phyloP scores from a whole-genome alignment of 176 grass and related monocot genomes.

The Carex kokanica region DNA sequence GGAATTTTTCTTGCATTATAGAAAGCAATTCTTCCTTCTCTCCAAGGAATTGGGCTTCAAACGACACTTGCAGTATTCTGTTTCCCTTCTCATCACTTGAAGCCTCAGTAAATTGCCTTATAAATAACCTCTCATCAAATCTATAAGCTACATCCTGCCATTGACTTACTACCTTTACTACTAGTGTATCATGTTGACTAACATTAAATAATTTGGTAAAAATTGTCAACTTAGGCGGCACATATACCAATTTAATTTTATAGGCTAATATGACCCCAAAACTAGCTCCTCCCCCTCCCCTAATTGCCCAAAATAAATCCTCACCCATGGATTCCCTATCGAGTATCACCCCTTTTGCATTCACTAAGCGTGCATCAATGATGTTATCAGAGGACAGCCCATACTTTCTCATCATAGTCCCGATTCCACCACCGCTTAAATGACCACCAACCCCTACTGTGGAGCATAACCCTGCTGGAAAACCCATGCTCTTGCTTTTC shows the following conservation, averaged over 20 bases:
- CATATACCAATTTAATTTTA: slow-evolving; percentile 30
- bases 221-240: slow-evolving; percentile 26
- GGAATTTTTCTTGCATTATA: slow-evolving; percentile 17
- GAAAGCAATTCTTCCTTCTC: slow-evolving; percentile 23
- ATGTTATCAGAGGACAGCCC: slow-evolving; percentile 30
- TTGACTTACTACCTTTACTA: slow-evolving; percentile 15
- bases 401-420: slow-evolving; percentile 37
- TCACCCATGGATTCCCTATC: slow-evolving; percentile 37
- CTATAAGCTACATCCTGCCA: slow-evolving; percentile 34
- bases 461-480: slow-evolving; percentile 28
- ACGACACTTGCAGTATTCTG: slow-evolving; percentile 18
- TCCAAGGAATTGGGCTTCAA: slow-evolving; percentile 31
- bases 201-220: slow-evolving; percentile 26
- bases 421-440: slow-evolving; percentile 37
- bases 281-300: slow-evolving; percentile 36
- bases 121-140: slow-evolving; percentile 32
- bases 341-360: slow-evolving; percentile 24
- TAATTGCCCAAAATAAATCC: slow-evolving; percentile 42
- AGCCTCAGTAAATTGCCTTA: slow-evolving; percentile 12
- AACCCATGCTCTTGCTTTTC: slow-evolving; percentile 24
- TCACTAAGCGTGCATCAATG: slow-evolving; percentile 26
- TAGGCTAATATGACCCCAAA: slow-evolving; percentile 38
- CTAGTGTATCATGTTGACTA: neutral
- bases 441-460: slow-evolving; percentile 37
- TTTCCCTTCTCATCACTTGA: neutral